A percentile compares a stretch with the other conserved stretches of the same genome.
phyloP scores from a whole-genome alignment of 148 eudicot genomes.

The Drosera capensis region DNA sequence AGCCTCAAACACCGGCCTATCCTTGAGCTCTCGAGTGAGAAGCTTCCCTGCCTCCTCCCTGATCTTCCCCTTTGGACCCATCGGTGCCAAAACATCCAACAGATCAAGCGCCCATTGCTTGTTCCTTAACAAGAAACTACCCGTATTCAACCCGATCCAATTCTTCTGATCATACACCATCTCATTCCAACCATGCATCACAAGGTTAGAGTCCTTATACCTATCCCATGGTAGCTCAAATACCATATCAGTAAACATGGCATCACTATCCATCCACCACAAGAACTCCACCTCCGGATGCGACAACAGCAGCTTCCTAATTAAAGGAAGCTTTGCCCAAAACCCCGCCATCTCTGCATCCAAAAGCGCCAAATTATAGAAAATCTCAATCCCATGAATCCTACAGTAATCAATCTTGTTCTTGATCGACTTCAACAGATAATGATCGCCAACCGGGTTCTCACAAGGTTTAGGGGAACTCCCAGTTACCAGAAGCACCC shows the following conservation, averaged over 20 bases:
- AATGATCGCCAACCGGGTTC: conserved; percentile 22
- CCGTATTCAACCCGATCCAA: conserved; percentile 58
- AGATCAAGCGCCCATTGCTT: conserved; percentile 61
- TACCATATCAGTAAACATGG: conserved; percentile 49
- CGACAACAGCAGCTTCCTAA: conserved; percentile 11
- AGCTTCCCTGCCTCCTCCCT: conserved; percentile 40
- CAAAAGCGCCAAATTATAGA: conserved; percentile 17
- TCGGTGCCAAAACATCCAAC: conserved; percentile 39
- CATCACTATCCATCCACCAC: conserved; percentile 74
- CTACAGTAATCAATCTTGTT: conserved; percentile 29
- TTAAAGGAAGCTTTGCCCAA: conserved; percentile 16
- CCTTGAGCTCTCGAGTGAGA: conserved; percentile 25
- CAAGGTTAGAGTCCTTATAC: conserved; percentile 31
- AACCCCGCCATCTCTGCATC: conserved; percentile 25
- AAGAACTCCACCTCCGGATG: conserved; percentile 16
- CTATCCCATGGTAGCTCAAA: conserved; percentile 49
- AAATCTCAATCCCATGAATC: conserved; percentile 18
- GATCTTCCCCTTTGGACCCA: conserved; percentile 43
- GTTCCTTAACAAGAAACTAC: conserved; percentile 52
- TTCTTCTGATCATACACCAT: conserved; percentile 37
- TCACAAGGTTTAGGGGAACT: conserved; percentile 17
- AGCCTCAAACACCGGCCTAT: conserved; percentile 41
- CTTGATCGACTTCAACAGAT: conserved; percentile 21
- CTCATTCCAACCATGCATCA: conserved; percentile 46
- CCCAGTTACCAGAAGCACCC: conserved; percentile 23